Evolutionary conservation across 2,329 filamentous ascomycete species (phyloP).

Genomic region (Aureobasidium sp.): DNA sequence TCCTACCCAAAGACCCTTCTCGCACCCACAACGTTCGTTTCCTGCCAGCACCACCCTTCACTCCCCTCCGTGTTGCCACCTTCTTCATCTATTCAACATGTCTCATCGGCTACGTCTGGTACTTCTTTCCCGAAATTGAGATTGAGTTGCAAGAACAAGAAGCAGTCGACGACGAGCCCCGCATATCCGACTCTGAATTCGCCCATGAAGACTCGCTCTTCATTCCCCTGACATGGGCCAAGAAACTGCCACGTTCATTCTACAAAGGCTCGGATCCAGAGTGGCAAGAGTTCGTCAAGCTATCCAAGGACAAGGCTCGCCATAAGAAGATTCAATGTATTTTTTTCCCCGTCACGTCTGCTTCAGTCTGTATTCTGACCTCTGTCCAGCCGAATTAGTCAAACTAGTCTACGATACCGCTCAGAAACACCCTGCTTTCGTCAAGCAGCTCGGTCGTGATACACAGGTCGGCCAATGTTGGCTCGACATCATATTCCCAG

Average conservation of each 20-base stretch:
- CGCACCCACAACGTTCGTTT: conserved; percentile 31
- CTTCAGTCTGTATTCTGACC: background rate
- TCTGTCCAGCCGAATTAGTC: conserved; percentile 30
- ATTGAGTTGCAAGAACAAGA: conserved; percentile 25
- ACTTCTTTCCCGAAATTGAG: conserved; percentile 25
- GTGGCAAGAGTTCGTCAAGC: conserved; percentile 44
- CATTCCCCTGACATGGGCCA: conserved; percentile 44
- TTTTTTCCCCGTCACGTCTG: background rate
- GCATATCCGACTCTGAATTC: conserved; percentile 28
- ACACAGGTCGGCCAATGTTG: conserved; percentile 37
- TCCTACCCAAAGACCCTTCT: background rate
- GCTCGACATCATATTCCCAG: conserved; percentile 44
- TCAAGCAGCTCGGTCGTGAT: conserved; percentile 33
- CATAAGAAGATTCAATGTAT: conserved; percentile 34
- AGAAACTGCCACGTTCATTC: conserved; percentile 34
- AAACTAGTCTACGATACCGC: conserved; percentile 28
- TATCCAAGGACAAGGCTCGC: conserved; percentile 37
- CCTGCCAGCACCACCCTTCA: conserved; percentile 30
- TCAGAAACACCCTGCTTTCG: conserved; percentile 27
- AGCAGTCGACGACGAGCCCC: conserved; percentile 27
- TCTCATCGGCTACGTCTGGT: conserved; percentile 19
- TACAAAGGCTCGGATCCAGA: conserved; percentile 48
- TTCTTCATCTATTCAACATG: conserved; percentile 23
- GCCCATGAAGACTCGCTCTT: conserved; percentile 37
- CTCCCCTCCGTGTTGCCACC: conserved; percentile 24